Evolutionary conservation across 192 early-diverging fungal species (phyloP), one percentile per base, ranked within the genome.

Genomic region (Gigaspora rosea): DNA sequence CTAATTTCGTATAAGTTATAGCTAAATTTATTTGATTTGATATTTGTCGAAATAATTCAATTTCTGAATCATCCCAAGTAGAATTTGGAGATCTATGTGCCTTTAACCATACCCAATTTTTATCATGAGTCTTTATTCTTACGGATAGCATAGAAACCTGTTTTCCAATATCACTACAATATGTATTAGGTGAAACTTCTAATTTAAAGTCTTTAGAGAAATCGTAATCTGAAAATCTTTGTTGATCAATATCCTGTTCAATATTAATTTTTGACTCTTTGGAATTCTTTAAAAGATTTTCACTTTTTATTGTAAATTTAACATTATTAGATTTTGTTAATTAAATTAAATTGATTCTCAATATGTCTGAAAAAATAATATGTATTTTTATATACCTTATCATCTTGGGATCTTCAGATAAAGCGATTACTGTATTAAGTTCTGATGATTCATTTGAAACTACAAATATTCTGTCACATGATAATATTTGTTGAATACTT

Each of bases 21-120:
- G 83, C 83, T 48, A 84, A 54, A 12, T 78, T 77, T 54, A 84
- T 84, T 27, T 84, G 83, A 52, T 82, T 84, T 18, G 78, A 73
- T 0, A 81, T 81, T 67, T 84, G 83, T 64, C 81, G 80, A 59
- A 84, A 77, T 18, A 84, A 47, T 22, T 68, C 32, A 48, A 73
- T 84, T 57, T 84, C 83, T 2, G 76, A 70, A 58, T 78, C 68
- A 7, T 72, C 63, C 83, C 83, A 84, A 52, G 59, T 79, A 11
- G 27, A 16, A 50, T 50, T 50, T 49, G 41, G 47, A 9, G 47
- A n/a, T 75, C 61, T 49, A 64, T 75, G 12, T 2, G 73, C 73
- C 13, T 50, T 48, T 64, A 75, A 11, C 73, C 73, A 75, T 8
- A 59, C 73, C 47, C 59, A 75, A 5, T 7, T 16, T 16, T 15